Base-by-base conservation (phyloP, 148 eudicot genomes). In the Nepenthes gracilis region DNA sequence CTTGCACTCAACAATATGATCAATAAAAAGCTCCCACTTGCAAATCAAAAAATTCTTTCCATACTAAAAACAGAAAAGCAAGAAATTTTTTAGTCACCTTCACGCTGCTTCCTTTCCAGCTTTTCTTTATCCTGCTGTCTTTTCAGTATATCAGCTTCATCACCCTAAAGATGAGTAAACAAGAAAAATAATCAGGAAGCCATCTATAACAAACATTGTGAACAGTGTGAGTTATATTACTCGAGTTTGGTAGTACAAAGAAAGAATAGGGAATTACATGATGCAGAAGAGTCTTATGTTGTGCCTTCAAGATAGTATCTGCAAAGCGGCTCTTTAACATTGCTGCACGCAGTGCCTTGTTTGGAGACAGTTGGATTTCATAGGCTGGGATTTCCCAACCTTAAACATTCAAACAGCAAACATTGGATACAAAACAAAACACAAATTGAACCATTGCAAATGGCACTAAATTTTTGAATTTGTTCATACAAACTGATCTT, bases 281-380 rank as follows among this genome's bases (percentile, higher is more conserved):
- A 47, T 76, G 75, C 54, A 71, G 47, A 14, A 75, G 80, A 5
- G 73, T 64, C 66, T 84, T 76, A 66, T 82, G 74, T 62, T 81
- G 74, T 38, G 96, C 96, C 74, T 76, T 88, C 55, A 77, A 67
- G 56, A 88, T 88, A 2, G 87, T 85, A 64, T 80, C 88, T 37
- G 93, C 90, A 76, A 81, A 87, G 36, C 97, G 93, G 40, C 74
- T 75, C 74, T 77, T 91, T 57, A 91, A 68, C 81, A 81, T 81
- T 53, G 92, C 97, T 74, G 81, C 84, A 37, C 93, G 92, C 49
- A 87, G 68, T 51, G 90, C 96, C 73, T 79, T 85, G 58, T 80
- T 69, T 2, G 95, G 88, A 43, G 90, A 78, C 57, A 83, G 70
- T 55, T 72, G 81, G 34, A 75, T 47, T 60, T 78, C 86, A 47